Percentiles rank a stretch among this genome's conserved stretches.
Evolutionary conservation across 352 stramenopile species (phyloP).

Genomic region (Phytopythium boreale): DNA sequence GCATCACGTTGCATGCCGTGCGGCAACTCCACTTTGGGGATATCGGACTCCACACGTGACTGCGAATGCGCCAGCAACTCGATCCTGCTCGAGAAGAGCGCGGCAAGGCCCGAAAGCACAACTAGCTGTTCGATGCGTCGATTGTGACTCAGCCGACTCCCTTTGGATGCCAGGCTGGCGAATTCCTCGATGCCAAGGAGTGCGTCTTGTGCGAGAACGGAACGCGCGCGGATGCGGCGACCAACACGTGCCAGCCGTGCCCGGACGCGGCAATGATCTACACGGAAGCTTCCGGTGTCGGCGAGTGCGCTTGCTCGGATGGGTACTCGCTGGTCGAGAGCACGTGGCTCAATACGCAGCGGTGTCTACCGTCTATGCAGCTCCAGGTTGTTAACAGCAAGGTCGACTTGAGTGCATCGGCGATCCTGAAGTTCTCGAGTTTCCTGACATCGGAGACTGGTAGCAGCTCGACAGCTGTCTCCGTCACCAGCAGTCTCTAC

Average conservation of each 20-base stretch:
- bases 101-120: constrained; percentile 17
- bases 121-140: not conserved
- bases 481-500: constrained; percentile 58
- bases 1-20: constrained; percentile 48
- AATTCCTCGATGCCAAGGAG: constrained; percentile 51
- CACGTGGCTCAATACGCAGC: constrained; percentile 21
- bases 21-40: constrained; percentile 54
- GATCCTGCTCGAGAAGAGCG: constrained; percentile 49
- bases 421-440: constrained; percentile 35
- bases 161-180: constrained; percentile 31
- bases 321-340: constrained; percentile 60
- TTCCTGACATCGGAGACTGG: constrained; percentile 35
- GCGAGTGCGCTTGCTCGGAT: constrained; percentile 54
- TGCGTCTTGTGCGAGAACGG: constrained; percentile 51
- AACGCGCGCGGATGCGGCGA: constrained; percentile 26
- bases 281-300: constrained; percentile 12
- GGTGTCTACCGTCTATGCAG: constrained; percentile 46
- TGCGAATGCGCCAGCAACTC: constrained; percentile 44
- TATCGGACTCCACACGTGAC: constrained; percentile 28
- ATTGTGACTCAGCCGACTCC: too few species aligned
- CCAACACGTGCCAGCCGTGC: constrained; percentile 65
- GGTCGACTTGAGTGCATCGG: constrained; percentile 31
- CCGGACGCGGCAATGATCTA: constrained; percentile 78
- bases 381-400: constrained; percentile 51
- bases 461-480: constrained; percentile 23